These are phyloP conservation scores for Phyllostachys edulis DNA, from an alignment of 176 grass and related monocot genomes.

Conservation along the genomic window DNA sequence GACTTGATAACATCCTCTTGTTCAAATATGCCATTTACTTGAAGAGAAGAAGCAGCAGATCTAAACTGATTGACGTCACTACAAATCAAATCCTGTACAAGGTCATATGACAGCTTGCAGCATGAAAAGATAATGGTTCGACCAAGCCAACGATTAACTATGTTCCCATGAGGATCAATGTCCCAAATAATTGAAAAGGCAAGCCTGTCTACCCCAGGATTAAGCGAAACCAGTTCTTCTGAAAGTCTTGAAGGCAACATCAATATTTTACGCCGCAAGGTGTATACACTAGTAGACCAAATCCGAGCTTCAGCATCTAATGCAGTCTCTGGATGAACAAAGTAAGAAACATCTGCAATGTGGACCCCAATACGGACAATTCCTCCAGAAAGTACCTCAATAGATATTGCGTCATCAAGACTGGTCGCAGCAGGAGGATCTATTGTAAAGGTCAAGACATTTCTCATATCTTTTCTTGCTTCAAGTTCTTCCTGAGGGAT, in stretches of 20 bases:
- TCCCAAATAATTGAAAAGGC: slow-evolving; percentile 96
- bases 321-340: slow-evolving; percentile 74
- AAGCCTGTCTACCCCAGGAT: slow-evolving; percentile 79
- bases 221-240: slow-evolving; percentile 67
- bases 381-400: slow-evolving; percentile 63
- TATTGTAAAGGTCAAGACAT: slow-evolving; percentile 72
- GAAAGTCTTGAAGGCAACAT: slow-evolving; percentile 86
- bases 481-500: slow-evolving; percentile 68
- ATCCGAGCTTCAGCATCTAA: slow-evolving; percentile 82
- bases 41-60: slow-evolving; percentile 46
- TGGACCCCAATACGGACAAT: slow-evolving; percentile 83
- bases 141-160: slow-evolving; percentile 86
- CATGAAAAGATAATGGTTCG: slow-evolving; percentile 73
- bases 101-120: slow-evolving; percentile 89
- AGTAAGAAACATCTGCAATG: slow-evolving; percentile 92
- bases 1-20: slow-evolving; percentile 64
- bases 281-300: slow-evolving; percentile 89
- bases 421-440: slow-evolving; percentile 77
- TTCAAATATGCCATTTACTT: slow-evolving; percentile 67
- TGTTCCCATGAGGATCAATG: slow-evolving; percentile 70
- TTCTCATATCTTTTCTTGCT: slow-evolving; percentile 77
- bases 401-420: slow-evolving; percentile 92
- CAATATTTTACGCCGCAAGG: slow-evolving; percentile 59
- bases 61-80: slow-evolving; percentile 35
- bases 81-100: slow-evolving; percentile 68